Evolutionary conservation across 768 basidiomycete genomes (phyloP), one percentile per base, ranked within the genome.

Genomic region (Hygrophorus pudorinus): DNA sequence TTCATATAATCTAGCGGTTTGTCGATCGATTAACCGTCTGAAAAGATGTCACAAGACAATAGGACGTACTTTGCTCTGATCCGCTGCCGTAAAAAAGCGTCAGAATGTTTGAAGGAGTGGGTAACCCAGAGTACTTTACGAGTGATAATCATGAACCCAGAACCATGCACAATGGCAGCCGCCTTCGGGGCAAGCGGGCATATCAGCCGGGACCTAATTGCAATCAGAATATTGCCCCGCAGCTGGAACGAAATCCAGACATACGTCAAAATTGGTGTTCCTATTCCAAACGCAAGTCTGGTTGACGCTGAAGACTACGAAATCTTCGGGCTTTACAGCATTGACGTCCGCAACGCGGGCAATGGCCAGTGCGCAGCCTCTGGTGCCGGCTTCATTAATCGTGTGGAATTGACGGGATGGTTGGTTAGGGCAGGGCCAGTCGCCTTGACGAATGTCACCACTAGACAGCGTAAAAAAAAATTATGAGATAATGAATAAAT

Each of bases 291-390:
- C 68, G 24, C 43, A 76, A 72, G 72, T 60, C 50, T 72, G 65
- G 17, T 63, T 63, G 42, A 75, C 70, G n/a, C 61, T 59, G 61
- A 77, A 77, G 7, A 77, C 73, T 5, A 60, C 70, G 24, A 77
- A 62, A 52, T 75, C 71, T 0, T 71, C 69, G 10, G 65, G 53
- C 1, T 65, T 75, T 6, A 75, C 73, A 32, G 67, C 34, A 9
- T 52, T 61, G 48, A 77, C 60, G 40, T 74, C 68, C 6, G 73
- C 11, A 9, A 14, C 30, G 18, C n/a, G 30, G 5, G 17, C 24
- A 8, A 41, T 41, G 9, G n/a, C 10, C n/a, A 41, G 39, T 17
- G 39, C 67, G 49, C 74, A 73, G 12, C 72, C 71, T 41, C 62
- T 65, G 38, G 68, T 51, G 46, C 72, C 73, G 45, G 49, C 42